phyloP scores from a whole-genome alignment of 805 yeast genomes.

The Tetrapisispora namnaoensis region DNA sequence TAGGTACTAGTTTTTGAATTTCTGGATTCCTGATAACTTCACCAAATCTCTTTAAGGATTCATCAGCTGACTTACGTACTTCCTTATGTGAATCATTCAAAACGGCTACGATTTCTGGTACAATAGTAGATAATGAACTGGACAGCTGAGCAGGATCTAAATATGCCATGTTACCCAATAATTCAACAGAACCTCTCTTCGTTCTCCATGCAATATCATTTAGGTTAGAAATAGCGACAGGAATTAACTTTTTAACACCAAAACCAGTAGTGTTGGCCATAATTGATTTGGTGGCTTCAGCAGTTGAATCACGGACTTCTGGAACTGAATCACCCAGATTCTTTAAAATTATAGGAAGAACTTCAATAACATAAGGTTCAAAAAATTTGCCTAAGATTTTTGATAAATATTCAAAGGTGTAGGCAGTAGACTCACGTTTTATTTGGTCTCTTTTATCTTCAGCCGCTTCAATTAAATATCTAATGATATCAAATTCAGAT shows the following conservation, averaged over 20 bases:
- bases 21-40: constrained; percentile 97
- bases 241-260: constrained; percentile 87
- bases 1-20: constrained; percentile 84
- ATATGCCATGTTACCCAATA: constrained; percentile 96
- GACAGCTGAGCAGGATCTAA: constrained; percentile 91
- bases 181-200: constrained; percentile 91
- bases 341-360: constrained; percentile 70
- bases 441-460: constrained; percentile 73
- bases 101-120: constrained; percentile 94
- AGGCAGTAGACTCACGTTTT: constrained; percentile 79
- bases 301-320: constrained; percentile 85
- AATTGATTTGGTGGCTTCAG: constrained; percentile 72
- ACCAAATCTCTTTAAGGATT: constrained; percentile 81
- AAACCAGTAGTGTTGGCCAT: constrained; percentile 88
- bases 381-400: constrained; percentile 63
- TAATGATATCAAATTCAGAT: constrained; percentile 64
- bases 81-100: constrained; percentile 93
- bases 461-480: constrained; percentile 68
- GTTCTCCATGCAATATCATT: constrained; percentile 93
- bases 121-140: constrained; percentile 76
- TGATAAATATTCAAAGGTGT: constrained; percentile 78
- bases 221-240: constrained; percentile 74
- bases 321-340: constrained; percentile 76
- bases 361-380: constrained; percentile 90
- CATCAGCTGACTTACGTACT: constrained; percentile 91